Base-by-base conservation (phyloP, 148 eudicot species). In the Hydrangea macrophylla region DNA sequence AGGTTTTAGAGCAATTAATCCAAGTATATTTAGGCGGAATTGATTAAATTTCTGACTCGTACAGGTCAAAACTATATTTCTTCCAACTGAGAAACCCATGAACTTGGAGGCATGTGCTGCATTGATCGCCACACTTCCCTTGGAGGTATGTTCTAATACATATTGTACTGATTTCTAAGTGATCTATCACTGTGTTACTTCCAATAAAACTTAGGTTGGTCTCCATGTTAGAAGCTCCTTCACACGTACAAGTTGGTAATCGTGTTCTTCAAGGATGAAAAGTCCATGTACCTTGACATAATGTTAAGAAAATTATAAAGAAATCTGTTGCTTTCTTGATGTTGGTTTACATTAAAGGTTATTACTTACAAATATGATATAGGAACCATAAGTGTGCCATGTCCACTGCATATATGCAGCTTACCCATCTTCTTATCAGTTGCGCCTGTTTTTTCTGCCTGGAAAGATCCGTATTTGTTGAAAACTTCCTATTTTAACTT, bases 61-160 rank as follows among this genome's bases (percentile, higher is more conserved):
- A 7, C 86, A 88, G 96, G 91, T 90, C 35, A 88, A 86, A 68
- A 85, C 87, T 25, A 75, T 86, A 36, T 81, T 84, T 70, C 71
- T 88, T 56, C 86, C 91, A n/a, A 81, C 91, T 1, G 96, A 79
- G 54, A 80, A 76, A 50, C 65, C 83, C 9, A 69, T 89, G 76
- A 86, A 76, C 7, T 51, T 45, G 65, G 96, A 86, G 60, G 70
- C 76, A 59, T 86, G 86, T 83, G 96, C 96, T 75, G 89, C 96
- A 15, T 58, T 89, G 77, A 78, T 89, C 64, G 96, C 96, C 60
- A 89, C 96, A 40, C 84, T 89, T 51, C 89, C 92, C 31, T 78
- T 89, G 79, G 92, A 89, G 91, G 96, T 89, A 67, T 37, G 67
- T 70, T 40, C 28, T 67, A 28, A 22, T 15, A n/a, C 2, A 30